phyloP scores from a whole-genome alignment of 306 rosid genomes.

The Cucurbita moschata region DNA sequence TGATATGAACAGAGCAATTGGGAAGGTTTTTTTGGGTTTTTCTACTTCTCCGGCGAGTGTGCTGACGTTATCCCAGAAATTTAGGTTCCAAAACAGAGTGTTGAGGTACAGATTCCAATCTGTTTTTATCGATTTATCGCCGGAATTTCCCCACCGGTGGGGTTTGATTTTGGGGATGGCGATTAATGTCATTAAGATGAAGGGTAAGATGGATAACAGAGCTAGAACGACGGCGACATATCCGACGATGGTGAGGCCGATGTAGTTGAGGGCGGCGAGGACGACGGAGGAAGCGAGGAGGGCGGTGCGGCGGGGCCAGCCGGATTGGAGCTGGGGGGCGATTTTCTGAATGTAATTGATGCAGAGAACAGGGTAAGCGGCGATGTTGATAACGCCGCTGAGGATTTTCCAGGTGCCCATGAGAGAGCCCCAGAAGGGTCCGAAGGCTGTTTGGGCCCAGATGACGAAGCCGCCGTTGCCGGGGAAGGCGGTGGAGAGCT shows the following conservation, averaged over 20 bases:
- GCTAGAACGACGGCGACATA: slow-evolving; percentile 3
- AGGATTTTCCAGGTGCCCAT: slow-evolving; percentile 7
- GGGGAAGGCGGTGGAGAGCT: slow-evolving; percentile 10
- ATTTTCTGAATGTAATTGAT: not conserved
- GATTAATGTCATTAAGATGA: not conserved
- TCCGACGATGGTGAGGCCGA: slow-evolving; percentile 3
- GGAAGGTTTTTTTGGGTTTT: slow-evolving; percentile 3
- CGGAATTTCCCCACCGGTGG: not conserved
- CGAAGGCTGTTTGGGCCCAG: slow-evolving; percentile 7
- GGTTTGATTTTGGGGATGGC: not conserved
- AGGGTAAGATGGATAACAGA: not conserved
- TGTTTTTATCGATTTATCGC: not conserved
- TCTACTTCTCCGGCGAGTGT: slow-evolving; percentile 8
- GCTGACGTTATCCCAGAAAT: slow-evolving; percentile 7
- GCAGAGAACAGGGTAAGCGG: slow-evolving; percentile 6
- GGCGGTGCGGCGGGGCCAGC: slow-evolving; percentile 4
- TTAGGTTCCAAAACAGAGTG: slow-evolving; percentile 7
- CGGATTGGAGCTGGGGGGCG: not conserved
- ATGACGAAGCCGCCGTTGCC: slow-evolving; percentile 7
- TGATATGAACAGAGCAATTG: not conserved
- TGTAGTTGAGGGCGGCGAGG: not conserved
- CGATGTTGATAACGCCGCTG: slow-evolving; percentile 8
- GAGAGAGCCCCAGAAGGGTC: slow-evolving; percentile 6
- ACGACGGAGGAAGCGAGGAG: not conserved
- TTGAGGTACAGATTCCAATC: slow-evolving; percentile 3